Conservation (phyloP, 208 protist species). For the Acanthamoeba sp. region DNA sequence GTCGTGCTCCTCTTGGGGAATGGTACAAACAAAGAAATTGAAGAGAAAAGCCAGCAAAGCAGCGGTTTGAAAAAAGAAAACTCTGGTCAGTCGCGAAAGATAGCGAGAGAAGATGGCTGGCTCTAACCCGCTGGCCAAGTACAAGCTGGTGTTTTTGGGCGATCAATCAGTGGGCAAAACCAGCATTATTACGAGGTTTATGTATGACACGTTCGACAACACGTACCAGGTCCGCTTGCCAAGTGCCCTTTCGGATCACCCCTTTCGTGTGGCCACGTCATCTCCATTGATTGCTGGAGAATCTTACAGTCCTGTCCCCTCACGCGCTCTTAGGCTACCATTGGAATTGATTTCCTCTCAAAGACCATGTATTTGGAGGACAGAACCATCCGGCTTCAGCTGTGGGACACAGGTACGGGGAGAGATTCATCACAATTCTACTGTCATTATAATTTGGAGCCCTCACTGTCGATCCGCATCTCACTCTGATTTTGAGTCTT, state of each 20-base stretch:
- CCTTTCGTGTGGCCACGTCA: no score
- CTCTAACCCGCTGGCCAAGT: constrained; percentile 90
- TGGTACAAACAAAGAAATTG: no score
- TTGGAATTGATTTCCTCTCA: constrained; percentile 99
- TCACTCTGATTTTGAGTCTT: no score
- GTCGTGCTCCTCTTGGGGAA: no score
- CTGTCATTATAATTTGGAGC: no score
- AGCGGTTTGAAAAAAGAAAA: no score
- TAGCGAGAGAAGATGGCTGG: not conserved
- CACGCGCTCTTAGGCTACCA: constrained; percentile 96
- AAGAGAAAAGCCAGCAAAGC: no score
- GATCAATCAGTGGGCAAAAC: constrained; percentile 98
- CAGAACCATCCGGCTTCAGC: constrained; percentile 95
- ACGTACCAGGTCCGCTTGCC: constrained; percentile 87
- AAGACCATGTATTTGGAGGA: constrained; percentile 98
- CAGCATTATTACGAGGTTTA: constrained; percentile 98
- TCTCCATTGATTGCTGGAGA: no score
- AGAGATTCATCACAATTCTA: not conserved
- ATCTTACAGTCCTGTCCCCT: no score
- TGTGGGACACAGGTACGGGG: constrained; percentile 93
- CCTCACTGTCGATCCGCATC: no score
- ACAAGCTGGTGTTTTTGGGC: constrained; percentile 98
- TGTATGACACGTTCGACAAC: constrained; percentile 98
- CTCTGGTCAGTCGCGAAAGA: no score
- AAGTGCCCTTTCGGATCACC: no score